Evolutionary conservation across 2,329 filamentous ascomycete species (phyloP), one percentile per base, ranked within the genome.

Genomic region (Canariomyces notabilis): DNA sequence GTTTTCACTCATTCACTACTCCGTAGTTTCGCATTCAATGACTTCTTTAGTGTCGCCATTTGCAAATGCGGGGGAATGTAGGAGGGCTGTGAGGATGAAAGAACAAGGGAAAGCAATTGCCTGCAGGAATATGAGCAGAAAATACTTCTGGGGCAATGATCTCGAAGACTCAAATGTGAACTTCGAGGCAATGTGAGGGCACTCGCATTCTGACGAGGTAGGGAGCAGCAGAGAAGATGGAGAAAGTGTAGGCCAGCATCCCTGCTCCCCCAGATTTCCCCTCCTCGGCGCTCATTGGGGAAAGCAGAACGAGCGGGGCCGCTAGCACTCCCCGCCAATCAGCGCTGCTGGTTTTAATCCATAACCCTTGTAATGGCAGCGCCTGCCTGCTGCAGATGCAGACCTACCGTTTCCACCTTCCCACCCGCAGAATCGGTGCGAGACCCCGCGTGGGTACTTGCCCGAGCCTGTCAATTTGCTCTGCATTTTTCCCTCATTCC

Each of bases 181-280:
- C 9, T 29, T 29, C 14, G 26, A 4, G 26, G 14, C 26, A n/a
- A n/a, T n/a, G n/a, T n/a, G n/a, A n/a, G n/a, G n/a, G n/a, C n/a
- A n/a, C n/a, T n/a, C n/a, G n/a, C n/a, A n/a, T n/a, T n/a, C n/a
- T n/a, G n/a, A n/a, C n/a, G n/a, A n/a, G n/a, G n/a, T n/a, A n/a
- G 26, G 26, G 14, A 9, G 9, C 26, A 29, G 8, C 6, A 29
- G 14, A 12, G 26, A 9, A 11, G 26, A 29, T 29, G 26, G 26
- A 29, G 8, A 4, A 12, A 8, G 9, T 8, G 9, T 29, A 29
- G 14, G 9, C 9, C 26, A 29, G 14, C 4, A 29, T 12, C 26
- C 26, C 8, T 56, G 56, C 44, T 51, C 56, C 56, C 26, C 54
- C 53, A 53, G 54, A 54, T 56, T 56, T 50, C 36, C 33, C 46